phyloP scores from a whole-genome alignment of 2,329 filamentous ascomycete genomes.

The Fusarium staphyleae region DNA sequence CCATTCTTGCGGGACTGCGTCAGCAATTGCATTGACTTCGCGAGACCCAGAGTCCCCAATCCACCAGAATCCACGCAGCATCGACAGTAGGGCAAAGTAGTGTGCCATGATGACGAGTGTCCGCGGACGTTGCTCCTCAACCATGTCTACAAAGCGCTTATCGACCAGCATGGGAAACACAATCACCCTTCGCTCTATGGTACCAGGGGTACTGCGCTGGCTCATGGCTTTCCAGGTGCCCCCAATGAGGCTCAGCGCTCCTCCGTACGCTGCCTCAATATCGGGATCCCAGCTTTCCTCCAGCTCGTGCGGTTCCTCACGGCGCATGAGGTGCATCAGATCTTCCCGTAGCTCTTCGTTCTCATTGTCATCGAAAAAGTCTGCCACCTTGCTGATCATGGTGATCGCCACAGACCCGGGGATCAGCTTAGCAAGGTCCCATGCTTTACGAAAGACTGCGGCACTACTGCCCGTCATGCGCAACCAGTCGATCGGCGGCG shows the following conservation, averaged over 20 bases:
- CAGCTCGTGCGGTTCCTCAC: constrained; percentile 17
- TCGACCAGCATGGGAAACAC: constrained; percentile 34
- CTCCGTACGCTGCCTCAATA: constrained; percentile 27
- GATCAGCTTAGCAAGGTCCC: constrained; percentile 7
- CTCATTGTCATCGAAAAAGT: constrained; percentile 18
- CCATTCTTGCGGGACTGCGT: constrained; percentile 17
- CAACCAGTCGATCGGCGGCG: constrained; percentile 32
- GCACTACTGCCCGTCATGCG: constrained; percentile 30
- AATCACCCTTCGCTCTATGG: constrained; percentile 19
- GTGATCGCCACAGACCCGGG: constrained; percentile 12
- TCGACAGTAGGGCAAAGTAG: constrained; percentile 31
- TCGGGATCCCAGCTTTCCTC: constrained; percentile 21
- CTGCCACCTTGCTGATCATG: constrained; percentile 11
- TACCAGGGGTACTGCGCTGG: background rate
- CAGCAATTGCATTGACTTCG: constrained; percentile 26
- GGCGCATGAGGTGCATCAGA: constrained; percentile 20
- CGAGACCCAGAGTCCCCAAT: constrained; percentile 27
- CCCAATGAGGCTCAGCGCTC: constrained; percentile 28
- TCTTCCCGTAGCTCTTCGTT: background rate
- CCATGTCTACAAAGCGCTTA: constrained; percentile 23
- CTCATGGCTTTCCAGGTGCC: constrained; percentile 28
- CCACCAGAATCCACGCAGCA: constrained; percentile 29
- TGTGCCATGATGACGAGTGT: constrained; percentile 35
- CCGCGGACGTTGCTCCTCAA: constrained; percentile 31
- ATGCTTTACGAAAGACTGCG: constrained; percentile 22